Base-by-base conservation (phyloP, 164 flowering plant genomes). In the Buxus sempervirens region DNA sequence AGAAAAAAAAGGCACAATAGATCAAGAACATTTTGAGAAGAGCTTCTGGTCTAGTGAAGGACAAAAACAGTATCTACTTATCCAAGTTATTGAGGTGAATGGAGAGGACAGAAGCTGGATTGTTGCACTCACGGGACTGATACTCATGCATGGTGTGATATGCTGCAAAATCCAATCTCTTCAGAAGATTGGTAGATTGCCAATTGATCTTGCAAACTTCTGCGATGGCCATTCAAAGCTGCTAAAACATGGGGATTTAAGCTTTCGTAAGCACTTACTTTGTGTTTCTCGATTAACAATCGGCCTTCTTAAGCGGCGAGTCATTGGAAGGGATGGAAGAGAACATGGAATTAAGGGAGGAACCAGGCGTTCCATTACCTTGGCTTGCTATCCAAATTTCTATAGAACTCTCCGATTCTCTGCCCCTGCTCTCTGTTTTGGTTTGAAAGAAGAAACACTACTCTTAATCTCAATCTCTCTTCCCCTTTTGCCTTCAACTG, bases 41-140 rank as follows among this genome's bases (percentile, higher is more conserved):
- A 70, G 94, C 88, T 24, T 64, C 88, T 23, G 90, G 81, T 0
- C 78, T 70, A 8, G 36, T 91, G 45, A 94, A 94, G 71, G 97
- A 94, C 76, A 72, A 64, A 54, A 85, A 75, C 64, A 88, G 97
- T 83, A 58, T 94, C 0, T 75, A 65, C 73, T 26, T 71, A 5
- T 84, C 91, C 20, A 73, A 65, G 58, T 23, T 88, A 4, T 63
- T 81, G 1, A 25, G 80, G 27, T 58, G 77, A 0, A 66, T 91
- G 78, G 75, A 82, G 32, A 80, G 78, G 63, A 91, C 97, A 73
- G 78, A 0, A 75, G 75, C 66, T 93, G 96, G 98, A 83, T 77
- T 7, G 99, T 96, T 8, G 98, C 92, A 0, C 73, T 93, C 12
- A 96, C 91, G 56, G 90, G 90, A 8, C 77, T 96, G 27, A 84